Evolutionary conservation across 164 flowering plant genomes (phyloP).

Genomic region (Nymphaea colorata): DNA sequence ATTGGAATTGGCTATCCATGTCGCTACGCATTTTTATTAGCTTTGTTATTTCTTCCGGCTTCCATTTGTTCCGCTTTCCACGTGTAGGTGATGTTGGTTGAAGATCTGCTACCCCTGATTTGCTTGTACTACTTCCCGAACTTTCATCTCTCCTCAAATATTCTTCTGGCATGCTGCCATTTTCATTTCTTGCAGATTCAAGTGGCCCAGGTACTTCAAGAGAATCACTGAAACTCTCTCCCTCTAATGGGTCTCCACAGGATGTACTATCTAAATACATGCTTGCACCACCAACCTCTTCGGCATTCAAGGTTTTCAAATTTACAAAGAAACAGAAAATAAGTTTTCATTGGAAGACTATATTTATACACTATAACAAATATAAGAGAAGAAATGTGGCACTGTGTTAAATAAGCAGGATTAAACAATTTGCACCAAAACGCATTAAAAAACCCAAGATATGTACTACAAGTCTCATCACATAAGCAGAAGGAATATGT

Average conservation of each 20-base stretch:
- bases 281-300: conserved; percentile 24
- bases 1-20: conserved; percentile 60
- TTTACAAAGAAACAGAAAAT: too few relatives aligned
- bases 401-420: too few relatives aligned
- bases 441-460: too few relatives aligned
- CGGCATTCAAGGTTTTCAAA: conserved; percentile 5
- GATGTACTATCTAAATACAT: conserved; percentile 17
- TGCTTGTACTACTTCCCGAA: conserved; percentile 22
- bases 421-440: too few relatives aligned
- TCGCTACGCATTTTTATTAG: conserved; percentile 67
- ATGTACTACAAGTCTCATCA: too few relatives aligned
- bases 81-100: conserved; percentile 29
- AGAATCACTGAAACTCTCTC: conserved; percentile 38
- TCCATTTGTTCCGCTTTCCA: conserved; percentile 72
- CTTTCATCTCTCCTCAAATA: conserved; percentile 9
- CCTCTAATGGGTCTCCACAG: conserved; percentile 13
- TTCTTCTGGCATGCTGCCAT: conserved; percentile 15
- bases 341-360: too few relatives aligned
- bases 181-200: conserved; percentile 14
- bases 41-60: conserved; percentile 70
- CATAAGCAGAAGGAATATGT: too few relatives aligned
- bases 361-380: too few relatives aligned
- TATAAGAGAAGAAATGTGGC: too few relatives aligned
- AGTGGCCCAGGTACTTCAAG: conserved; percentile 18
- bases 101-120: conserved; percentile 15